Evolutionary conservation across 1,284 basidiomycete species (phyloP), one percentile per base, ranked within the genome.

Genomic region (Heimioporus retisporus): DNA sequence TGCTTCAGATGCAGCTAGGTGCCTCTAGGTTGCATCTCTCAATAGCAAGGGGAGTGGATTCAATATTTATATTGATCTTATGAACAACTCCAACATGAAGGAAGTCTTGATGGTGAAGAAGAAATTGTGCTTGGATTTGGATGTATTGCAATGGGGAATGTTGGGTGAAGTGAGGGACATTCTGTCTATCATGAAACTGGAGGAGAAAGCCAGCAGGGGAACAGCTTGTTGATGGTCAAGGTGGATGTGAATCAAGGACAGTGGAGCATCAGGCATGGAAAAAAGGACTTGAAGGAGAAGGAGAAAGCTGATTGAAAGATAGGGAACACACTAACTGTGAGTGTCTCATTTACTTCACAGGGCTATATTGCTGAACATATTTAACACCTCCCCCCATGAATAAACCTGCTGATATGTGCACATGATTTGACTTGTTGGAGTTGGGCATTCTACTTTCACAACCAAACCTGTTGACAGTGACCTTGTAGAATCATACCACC

Each of bases 81-180:
- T 83, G 2, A 81, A 85, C 23, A 90, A 92, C 69, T 85, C 87
- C 1, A 90, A 92, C 16, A 81, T 90, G 44, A 90, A 86, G 8
- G 91, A 92, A 67, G 87, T 93, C 46, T 75, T 93, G 28, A 83
- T 94, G 72, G 87, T 94, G 88, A 93, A 93, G 86, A 90, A 90
- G 83, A 93, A 93, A 75, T 88, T 87, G 6, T 81, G 93, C 3
- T 84, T 84, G 1, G 88, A 81, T 4, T 77, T 94, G 64, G 86
- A 92, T 71, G 87, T 85, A 21, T 81, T 94, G 78, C 78, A 80
- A 18, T 93, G 92, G 90, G 89, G 85, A 53, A 79, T 83, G 7
- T 69, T 88, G 65, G 85, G 80, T 1, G 91, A 92, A 61, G 85
- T 87, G 19, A 92, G 89, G 60, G 92, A 92, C 71, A 79, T 87